A percentile compares a stretch with the other conserved stretches of the same genome.
Evolutionary conservation across 2,329 filamentous ascomycete genomes (phyloP).

Genomic region (Niveomyces coronatus): DNA sequence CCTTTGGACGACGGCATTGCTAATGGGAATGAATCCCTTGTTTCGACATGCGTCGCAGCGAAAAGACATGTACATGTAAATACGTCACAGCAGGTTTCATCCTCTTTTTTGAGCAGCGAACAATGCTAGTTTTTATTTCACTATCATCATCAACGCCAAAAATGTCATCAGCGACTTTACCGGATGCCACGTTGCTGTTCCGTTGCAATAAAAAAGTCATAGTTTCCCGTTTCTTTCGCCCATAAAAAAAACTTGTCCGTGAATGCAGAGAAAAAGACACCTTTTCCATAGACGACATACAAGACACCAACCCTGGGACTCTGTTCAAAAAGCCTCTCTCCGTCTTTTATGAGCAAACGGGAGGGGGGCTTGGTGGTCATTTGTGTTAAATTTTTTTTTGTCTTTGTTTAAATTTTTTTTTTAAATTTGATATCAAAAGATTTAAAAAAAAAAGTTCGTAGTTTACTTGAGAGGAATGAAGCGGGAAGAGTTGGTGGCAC

Average conservation of each 20-base stretch:
- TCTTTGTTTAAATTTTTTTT: too few relatives aligned
- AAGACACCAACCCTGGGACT: too few relatives aligned
- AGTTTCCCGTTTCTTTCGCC: constrained; percentile 52
- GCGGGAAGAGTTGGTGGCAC: constrained; percentile 99
- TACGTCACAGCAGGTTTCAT: not conserved
- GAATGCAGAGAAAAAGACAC: constrained; percentile 51
- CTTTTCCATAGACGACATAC: constrained; percentile 34
- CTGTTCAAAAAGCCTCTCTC: too few relatives aligned
- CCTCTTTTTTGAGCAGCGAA: constrained; percentile 16
- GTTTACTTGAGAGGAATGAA: constrained; percentile 99
- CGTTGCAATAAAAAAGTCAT: constrained; percentile 46
- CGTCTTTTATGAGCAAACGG: too few relatives aligned
- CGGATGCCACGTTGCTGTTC: constrained; percentile 31
- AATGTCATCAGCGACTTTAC: constrained; percentile 35
- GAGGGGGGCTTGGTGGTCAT: too few relatives aligned
- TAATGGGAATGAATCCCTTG: too few relatives aligned
- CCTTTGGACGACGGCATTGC: too few relatives aligned
- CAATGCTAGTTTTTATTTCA: constrained; percentile 31
- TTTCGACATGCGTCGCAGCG: too few relatives aligned
- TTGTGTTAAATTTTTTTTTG: too few relatives aligned
- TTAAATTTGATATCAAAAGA: too few relatives aligned
- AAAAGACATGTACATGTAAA: not conserved
- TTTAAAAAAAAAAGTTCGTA: too few relatives aligned
- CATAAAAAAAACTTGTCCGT: constrained; percentile 42
- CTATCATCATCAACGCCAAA: constrained; percentile 34